Evolutionary conservation across 78 protist species (phyloP).

Genomic region (Pigoraptor vietnamica): DNA sequence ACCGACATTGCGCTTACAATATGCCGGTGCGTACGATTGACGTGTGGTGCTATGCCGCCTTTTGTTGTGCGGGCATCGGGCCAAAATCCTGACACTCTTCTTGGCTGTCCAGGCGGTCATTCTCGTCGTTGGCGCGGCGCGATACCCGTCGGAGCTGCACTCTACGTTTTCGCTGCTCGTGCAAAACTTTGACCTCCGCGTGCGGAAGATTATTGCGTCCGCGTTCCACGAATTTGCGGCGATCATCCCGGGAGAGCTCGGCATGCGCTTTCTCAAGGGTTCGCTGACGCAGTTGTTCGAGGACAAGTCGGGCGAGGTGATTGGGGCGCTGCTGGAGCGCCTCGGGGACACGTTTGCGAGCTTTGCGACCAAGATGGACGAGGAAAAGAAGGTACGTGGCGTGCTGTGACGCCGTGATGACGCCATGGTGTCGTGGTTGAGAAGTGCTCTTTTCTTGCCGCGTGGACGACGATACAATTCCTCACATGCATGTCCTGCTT

Average conservation of each 20-base stretch:
- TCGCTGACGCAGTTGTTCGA: background rate
- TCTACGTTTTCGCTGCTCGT: background rate
- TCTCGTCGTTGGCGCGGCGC: background rate
- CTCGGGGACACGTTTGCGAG: background rate
- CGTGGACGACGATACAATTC: background rate
- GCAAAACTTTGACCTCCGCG: background rate
- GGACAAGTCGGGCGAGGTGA: background rate
- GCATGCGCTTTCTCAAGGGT: background rate
- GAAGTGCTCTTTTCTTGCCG: background rate
- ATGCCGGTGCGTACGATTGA: background rate
- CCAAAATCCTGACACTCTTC: background rate
- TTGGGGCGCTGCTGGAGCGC: background rate
- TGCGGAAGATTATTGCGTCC: background rate
- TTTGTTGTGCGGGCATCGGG: background rate
- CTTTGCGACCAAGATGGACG: background rate
- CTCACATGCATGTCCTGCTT: background rate
- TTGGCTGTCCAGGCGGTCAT: background rate
- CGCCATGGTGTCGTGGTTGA: background rate
- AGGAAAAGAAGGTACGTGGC: background rate
- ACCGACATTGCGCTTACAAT: background rate
- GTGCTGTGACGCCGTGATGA: too few relatives aligned
- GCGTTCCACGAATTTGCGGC: background rate
- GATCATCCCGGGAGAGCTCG: background rate
- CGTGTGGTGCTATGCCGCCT: background rate
- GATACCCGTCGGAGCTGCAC: background rate